Evolutionary conservation across 2,329 filamentous ascomycete genomes (phyloP).

Genomic region (Verticillium tricorpus): DNA sequence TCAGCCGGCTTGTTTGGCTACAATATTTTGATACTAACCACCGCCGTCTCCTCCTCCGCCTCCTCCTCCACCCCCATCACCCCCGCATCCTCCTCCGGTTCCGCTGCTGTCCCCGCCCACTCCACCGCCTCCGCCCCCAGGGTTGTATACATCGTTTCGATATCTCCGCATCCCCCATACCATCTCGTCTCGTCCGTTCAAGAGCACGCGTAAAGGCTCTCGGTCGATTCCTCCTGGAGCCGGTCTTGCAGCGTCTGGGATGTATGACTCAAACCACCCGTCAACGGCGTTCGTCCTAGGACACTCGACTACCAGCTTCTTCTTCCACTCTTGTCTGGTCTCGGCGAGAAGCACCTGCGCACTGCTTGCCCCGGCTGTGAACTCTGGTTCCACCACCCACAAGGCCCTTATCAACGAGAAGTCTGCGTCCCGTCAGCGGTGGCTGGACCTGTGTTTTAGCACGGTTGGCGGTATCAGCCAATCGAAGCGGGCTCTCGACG

Average conservation of each 20-base stretch:
- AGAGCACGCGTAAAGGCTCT: not conserved
- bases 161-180: not conserved
- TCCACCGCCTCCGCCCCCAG: not conserved
- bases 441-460: no score
- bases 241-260: constrained; percentile 5
- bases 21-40: no score
- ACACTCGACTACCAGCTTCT: not conserved
- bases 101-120: not conserved
- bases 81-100: constrained; percentile 2
- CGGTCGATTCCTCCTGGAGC: not conserved
- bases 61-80: constrained; percentile 6
- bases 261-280: constrained; percentile 1
- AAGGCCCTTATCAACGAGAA: constrained; percentile 4
- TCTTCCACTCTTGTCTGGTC: constrained; percentile 6
- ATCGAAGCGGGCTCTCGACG: not conserved
- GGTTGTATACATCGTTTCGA: not conserved
- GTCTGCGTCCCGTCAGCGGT: no score
- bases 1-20: no score
- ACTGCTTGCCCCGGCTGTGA: not conserved
- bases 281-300: not conserved
- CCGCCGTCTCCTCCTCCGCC: not conserved
- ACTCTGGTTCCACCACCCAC: constrained; percentile 6
- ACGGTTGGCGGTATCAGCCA: constrained; percentile 6
- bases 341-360: not conserved
- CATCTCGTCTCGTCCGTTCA: not conserved